Conservation (phyloP, 2,329 filamentous ascomycete species). For the Paramyrothecium roridum region DNA sequence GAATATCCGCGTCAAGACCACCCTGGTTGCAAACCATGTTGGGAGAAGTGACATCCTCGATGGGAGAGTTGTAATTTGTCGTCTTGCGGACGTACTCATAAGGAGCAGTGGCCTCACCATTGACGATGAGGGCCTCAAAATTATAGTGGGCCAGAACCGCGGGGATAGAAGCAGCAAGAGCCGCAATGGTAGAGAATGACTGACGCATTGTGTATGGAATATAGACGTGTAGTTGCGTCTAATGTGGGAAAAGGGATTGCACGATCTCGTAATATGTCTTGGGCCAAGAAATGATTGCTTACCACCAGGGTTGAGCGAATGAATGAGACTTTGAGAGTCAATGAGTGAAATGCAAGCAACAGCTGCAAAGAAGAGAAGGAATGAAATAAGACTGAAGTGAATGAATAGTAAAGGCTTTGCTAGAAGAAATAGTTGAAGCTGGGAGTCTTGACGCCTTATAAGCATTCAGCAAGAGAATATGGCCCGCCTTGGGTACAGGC, state of each 20-base stretch:
- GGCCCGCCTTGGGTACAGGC: not conserved
- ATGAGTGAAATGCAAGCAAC: not conserved
- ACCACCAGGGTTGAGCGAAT: not conserved
- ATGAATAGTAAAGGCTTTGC: not conserved
- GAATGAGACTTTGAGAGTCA: not conserved
- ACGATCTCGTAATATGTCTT: conserved; percentile 8
- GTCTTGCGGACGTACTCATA: conserved; percentile 46
- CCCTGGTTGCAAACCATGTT: conserved; percentile 37
- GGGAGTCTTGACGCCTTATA: too few relatives aligned
- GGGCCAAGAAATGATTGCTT: not conserved
- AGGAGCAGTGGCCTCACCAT: conserved; percentile 39
- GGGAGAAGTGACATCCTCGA: conserved; percentile 32
- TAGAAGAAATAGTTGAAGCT: not conserved
- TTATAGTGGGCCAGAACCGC: conserved; percentile 36
- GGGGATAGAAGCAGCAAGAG: conserved; percentile 19
- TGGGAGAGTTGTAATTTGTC: conserved; percentile 43
- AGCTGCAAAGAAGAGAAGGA: conserved; percentile 1
- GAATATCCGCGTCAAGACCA: conserved; percentile 30
- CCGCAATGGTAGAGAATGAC: conserved; percentile 19
- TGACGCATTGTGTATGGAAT: conserved; percentile 19
- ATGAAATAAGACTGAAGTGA: not conserved
- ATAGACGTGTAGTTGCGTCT: not conserved
- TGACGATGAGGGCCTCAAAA: conserved; percentile 42
- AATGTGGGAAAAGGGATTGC: conserved; percentile 15
- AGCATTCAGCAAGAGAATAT: not conserved